These are phyloP conservation scores for Grosmannia huntii DNA, from an alignment of 2,329 filamentous ascomycete genomes.

Conservation along the genomic window DNA sequence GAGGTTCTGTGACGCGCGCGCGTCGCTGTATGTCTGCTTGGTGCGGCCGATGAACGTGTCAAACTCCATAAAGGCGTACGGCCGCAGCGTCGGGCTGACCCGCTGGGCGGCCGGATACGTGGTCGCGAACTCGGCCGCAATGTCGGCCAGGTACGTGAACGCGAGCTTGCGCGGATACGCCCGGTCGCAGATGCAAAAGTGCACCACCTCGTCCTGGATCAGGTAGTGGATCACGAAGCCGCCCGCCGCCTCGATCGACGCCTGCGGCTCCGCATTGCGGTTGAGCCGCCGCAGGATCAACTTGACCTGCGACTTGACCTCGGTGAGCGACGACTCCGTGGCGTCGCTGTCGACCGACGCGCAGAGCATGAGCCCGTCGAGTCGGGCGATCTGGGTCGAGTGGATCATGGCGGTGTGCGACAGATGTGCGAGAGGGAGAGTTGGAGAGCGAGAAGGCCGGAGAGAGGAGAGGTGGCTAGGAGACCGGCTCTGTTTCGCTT, in stretches of 20 bases:
- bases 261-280: conserved; percentile 80
- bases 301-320: conserved; percentile 85
- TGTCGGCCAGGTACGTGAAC: conserved; percentile 93
- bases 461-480: not conserved
- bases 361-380: conserved; percentile 91
- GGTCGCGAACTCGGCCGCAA: conserved; percentile 79
- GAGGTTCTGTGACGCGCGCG: conserved; percentile 80
- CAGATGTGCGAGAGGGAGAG: not conserved
- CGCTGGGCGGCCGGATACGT: conserved; percentile 68
- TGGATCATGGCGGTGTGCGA: conserved; percentile 51
- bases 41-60: conserved; percentile 93
- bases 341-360: conserved; percentile 85
- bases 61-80: conserved; percentile 96
- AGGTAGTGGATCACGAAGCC: conserved; percentile 74
- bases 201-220: conserved; percentile 74
- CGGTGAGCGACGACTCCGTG: conserved; percentile 63
- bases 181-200: conserved; percentile 84
- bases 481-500: no score
- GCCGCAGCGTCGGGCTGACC: conserved; percentile 60
- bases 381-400: conserved; percentile 85
- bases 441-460: no score
- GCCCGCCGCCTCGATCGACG: conserved; percentile 70
- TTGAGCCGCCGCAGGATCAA: conserved; percentile 79
- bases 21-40: conserved; percentile 87
- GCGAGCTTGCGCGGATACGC: conserved; percentile 96